These are phyloP conservation scores for Harrya chromipes DNA, from an alignment of 768 basidiomycete genomes.

Conservation along the genomic window DNA sequence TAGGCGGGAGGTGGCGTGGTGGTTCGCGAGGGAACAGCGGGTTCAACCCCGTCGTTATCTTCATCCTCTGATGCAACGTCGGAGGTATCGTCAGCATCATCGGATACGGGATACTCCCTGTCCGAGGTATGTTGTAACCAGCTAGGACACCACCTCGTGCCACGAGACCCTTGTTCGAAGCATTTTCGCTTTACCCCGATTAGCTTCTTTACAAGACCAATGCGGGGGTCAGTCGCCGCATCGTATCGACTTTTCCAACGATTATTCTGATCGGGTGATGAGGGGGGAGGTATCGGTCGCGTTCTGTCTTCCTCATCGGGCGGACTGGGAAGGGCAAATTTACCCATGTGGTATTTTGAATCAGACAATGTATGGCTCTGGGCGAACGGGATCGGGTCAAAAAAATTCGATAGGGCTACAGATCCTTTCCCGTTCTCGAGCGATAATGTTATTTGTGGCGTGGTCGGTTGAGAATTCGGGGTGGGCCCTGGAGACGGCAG, in stretches of 20 bases:
- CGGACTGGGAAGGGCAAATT: conserved; percentile 68
- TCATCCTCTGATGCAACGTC: conserved; percentile 42
- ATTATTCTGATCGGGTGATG: conserved; percentile 16
- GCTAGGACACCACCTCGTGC: conserved; percentile 35
- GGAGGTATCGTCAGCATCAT: conserved; percentile 37
- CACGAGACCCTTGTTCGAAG: conserved; percentile 35
- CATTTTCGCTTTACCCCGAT: conserved; percentile 69
- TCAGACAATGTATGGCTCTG: conserved; percentile 59
- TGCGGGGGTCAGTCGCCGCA: conserved; percentile 65
- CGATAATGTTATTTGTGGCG: conserved; percentile 52
- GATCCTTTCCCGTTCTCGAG: conserved; percentile 18
- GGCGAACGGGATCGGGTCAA: conserved; percentile 77
- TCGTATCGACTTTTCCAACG: conserved; percentile 56
- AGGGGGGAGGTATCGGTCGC: conserved; percentile 21
- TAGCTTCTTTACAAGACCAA: conserved; percentile 64
- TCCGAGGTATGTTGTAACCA: conserved; percentile 54
- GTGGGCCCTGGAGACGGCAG: conserved; percentile 53
- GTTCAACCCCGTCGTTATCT: conserved; percentile 32
- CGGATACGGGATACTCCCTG: conserved; percentile 31
- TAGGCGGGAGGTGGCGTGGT: conserved; percentile 70
- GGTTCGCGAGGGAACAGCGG: conserved; percentile 43
- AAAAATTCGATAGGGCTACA: conserved; percentile 33
- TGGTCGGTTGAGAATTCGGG: conserved; percentile 47
- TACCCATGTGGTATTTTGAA: conserved; percentile 71
- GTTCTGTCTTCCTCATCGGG: conserved; percentile 48